phyloP scores from a whole-genome alignment of 345 rosid genomes.

The Syzygium oleosum region DNA sequence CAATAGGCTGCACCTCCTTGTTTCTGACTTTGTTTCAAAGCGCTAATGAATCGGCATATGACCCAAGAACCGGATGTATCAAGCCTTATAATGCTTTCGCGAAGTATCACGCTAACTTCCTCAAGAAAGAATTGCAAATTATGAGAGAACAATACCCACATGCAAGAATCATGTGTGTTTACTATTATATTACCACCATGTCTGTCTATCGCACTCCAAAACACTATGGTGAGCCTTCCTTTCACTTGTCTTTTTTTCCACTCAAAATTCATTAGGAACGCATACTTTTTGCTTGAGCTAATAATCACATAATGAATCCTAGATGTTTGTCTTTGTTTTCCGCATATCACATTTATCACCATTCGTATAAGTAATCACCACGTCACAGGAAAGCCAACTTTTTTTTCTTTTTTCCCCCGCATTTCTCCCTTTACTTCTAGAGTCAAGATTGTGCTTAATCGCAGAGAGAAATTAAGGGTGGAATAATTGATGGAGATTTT shows the following conservation, averaged over 20 bases:
- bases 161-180: slow-evolving; percentile 38
- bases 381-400: background rate
- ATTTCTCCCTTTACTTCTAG: background rate
- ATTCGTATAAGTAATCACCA: background rate
- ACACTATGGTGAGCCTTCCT: slow-evolving; percentile 31
- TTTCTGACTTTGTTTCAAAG: slow-evolving; percentile 35
- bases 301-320: background rate
- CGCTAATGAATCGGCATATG: slow-evolving; percentile 24
- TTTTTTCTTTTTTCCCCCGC: background rate
- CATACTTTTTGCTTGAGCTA: background rate
- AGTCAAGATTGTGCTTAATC: background rate
- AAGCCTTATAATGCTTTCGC: slow-evolving; percentile 35
- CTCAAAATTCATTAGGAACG: background rate
- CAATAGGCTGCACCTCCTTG: slow-evolving; percentile 52
- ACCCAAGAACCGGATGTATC: slow-evolving; percentile 38
- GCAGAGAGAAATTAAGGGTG: background rate
- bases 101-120: slow-evolving; percentile 32
- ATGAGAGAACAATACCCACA: slow-evolving; percentile 41
- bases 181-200: slow-evolving; percentile 37
- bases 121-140: slow-evolving; percentile 22
- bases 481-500: background rate
- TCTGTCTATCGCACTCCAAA: slow-evolving; percentile 26
- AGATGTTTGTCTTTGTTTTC: background rate
- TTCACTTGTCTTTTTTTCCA: background rate
- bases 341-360: background rate